Conservation (phyloP, 1,284 basidiomycete species). For the Chondrostereum purpureum region DNA sequence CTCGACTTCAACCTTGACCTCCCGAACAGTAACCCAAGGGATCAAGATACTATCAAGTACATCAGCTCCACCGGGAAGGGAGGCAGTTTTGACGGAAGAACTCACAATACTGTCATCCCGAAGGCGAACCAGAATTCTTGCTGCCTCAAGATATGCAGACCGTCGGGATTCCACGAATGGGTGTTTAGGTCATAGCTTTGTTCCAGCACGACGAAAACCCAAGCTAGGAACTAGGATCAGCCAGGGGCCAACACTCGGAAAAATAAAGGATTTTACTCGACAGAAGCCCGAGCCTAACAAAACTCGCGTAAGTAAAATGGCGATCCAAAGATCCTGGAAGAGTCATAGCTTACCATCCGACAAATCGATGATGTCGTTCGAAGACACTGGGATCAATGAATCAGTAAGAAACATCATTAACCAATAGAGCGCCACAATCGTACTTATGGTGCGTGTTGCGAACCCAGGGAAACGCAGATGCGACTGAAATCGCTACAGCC, state of each 20-base stretch:
- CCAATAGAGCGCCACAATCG: slow-evolving; percentile 14
- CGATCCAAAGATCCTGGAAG: neutral
- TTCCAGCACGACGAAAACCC: neutral
- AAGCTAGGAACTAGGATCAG: neutral
- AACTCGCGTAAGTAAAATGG: neutral
- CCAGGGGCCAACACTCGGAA: neutral
- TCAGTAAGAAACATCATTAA: too few relatives aligned
- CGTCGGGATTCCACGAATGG: neutral
- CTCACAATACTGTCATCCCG: neutral
- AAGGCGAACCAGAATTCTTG: neutral
- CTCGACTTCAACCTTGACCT: slow-evolving; percentile 66
- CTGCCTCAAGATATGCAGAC: neutral
- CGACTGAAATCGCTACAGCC: slow-evolving; percentile 48
- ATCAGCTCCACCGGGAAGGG: too few relatives aligned
- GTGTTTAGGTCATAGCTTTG: neutral
- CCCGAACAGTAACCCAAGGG: slow-evolving; percentile 71
- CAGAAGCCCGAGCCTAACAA: neutral
- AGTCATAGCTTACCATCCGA: neutral
- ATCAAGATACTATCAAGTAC: slow-evolving; percentile 47
- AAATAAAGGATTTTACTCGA: too few relatives aligned
- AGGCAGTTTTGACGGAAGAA: too few relatives aligned
- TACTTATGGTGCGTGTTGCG: slow-evolving; percentile 66
- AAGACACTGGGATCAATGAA: neutral
- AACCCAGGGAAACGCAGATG: slow-evolving; percentile 63
- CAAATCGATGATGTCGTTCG: neutral